A percentile compares a stretch with the other conserved stretches of the same genome.
These are phyloP conservation scores for Aspergillus nomiae DNA, from an alignment of 2,329 filamentous ascomycete genomes.

Conservation along the genomic window DNA sequence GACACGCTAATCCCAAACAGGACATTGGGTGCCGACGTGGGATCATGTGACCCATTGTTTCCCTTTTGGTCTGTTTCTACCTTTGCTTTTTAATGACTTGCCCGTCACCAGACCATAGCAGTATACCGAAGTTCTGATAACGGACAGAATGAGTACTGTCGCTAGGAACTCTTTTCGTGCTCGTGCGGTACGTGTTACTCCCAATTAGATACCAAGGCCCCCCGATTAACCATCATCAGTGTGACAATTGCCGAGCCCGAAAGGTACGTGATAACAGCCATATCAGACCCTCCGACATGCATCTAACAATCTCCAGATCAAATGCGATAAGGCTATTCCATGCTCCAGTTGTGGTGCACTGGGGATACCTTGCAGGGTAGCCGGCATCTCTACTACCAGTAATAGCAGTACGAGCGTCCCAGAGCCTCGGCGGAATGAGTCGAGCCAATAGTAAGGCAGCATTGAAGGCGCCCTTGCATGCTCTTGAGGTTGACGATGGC, in stretches of 20 bases:
- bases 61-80: background rate
- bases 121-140: constrained; percentile 1
- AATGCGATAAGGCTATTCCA: constrained; percentile 26
- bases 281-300: background rate
- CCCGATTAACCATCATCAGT: constrained; percentile 15
- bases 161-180: constrained; percentile 24
- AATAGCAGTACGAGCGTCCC: background rate
- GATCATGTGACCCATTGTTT: background rate
- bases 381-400: constrained; percentile 4
- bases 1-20: background rate
- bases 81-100: background rate
- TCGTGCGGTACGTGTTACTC: constrained; percentile 23
- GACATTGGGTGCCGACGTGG: background rate
- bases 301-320: constrained; percentile 16
- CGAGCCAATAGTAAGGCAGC: constrained; percentile 20
- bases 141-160: constrained; percentile 10
- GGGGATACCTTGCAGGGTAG: constrained; percentile 20
- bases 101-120: background rate
- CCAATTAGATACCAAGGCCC: too few species aligned
- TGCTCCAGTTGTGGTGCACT: constrained; percentile 26
- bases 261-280: constrained; percentile 21
- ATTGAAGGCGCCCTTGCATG: too few species aligned
- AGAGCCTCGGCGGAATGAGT: constrained; percentile 4
- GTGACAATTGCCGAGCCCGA: constrained; percentile 30
- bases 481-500: background rate